Conservation (phyloP, 1,284 basidiomycete genomes). For the Rhodotorula sp. region DNA sequence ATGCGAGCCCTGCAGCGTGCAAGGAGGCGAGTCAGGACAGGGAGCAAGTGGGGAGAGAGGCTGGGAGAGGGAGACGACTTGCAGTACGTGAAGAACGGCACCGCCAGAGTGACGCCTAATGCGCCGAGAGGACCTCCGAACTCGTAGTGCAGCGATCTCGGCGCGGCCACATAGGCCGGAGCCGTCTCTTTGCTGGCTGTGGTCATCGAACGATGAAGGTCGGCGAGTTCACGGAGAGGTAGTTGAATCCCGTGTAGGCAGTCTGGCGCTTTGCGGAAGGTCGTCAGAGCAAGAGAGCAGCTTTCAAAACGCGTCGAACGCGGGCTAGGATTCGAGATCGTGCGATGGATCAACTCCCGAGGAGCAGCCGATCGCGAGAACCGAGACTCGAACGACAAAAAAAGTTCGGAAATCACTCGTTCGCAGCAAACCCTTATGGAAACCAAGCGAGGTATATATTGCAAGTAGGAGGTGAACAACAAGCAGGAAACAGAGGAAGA, state of each 20-base stretch:
- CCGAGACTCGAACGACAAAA: too few relatives aligned
- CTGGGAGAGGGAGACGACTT: slow-evolving; percentile 5
- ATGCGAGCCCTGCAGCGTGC: slow-evolving; percentile 34
- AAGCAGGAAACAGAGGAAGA: too few relatives aligned
- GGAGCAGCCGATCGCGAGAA: too few relatives aligned
- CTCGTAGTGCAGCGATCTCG: slow-evolving; percentile 36
- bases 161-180: slow-evolving; percentile 35
- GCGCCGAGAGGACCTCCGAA: slow-evolving; percentile 50
- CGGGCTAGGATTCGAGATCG: too few relatives aligned
- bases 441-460: neutral
- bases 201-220: slow-evolving; percentile 12
- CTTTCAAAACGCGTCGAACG: too few relatives aligned
- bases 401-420: too few relatives aligned
- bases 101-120: slow-evolving; percentile 48
- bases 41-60: too few relatives aligned
- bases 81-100: slow-evolving; percentile 52
- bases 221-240: too few relatives aligned
- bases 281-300: too few relatives aligned
- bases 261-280: too few relatives aligned
- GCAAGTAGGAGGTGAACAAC: neutral
- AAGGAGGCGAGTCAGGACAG: neutral
- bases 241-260: neutral
- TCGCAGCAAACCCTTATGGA: neutral
- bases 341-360: too few relatives aligned
- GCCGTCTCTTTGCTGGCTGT: neutral